phyloP scores from a whole-genome alignment of 257 asterid genomes.

The Salvia hispanica region DNA sequence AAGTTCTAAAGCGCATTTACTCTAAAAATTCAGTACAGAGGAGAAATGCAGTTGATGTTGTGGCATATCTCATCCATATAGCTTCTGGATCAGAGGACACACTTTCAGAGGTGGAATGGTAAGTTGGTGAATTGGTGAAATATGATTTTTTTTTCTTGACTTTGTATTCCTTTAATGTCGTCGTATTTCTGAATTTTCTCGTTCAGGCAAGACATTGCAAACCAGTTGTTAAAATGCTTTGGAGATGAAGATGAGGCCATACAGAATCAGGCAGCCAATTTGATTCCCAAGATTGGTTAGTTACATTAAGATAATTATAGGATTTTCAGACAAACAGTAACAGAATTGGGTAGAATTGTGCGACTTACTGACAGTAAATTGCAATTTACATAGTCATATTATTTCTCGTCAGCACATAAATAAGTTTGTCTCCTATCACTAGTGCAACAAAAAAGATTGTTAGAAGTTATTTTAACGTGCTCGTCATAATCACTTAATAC shows the following conservation, averaged over 20 bases:
- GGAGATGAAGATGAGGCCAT: constrained; percentile 64
- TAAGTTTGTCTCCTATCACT: not conserved
- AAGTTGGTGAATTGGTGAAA: constrained; percentile 27
- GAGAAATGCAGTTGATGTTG: constrained; percentile 75
- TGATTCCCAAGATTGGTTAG: constrained; percentile 76
- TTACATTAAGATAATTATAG: constrained; percentile 19
- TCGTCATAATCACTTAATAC: no score
- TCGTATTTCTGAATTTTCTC: constrained; percentile 19
- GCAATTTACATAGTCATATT: not conserved
- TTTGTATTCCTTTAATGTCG: not conserved
- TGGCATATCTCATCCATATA: constrained; percentile 60
- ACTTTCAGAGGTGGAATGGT: constrained; percentile 61
- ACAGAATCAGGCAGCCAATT: constrained; percentile 54
- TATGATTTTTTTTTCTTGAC: constrained; percentile 10
- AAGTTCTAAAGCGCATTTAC: constrained; percentile 59
- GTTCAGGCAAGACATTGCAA: constrained; percentile 76
- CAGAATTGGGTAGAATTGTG: not conserved
- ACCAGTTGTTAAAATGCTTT: constrained; percentile 64
- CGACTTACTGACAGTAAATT: not conserved
- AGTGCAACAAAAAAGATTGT: not conserved
- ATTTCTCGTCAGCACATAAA: not conserved
- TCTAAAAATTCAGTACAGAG: constrained; percentile 60
- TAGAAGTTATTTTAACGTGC: no score
- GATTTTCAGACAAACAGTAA: constrained; percentile 14
- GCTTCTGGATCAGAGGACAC: constrained; percentile 51